Percentiles rank a stretch among this genome's conserved stretches.
These are phyloP conservation scores for Orychophragmus violaceus DNA, from an alignment of 345 rosid species.

Conservation along the genomic window DNA sequence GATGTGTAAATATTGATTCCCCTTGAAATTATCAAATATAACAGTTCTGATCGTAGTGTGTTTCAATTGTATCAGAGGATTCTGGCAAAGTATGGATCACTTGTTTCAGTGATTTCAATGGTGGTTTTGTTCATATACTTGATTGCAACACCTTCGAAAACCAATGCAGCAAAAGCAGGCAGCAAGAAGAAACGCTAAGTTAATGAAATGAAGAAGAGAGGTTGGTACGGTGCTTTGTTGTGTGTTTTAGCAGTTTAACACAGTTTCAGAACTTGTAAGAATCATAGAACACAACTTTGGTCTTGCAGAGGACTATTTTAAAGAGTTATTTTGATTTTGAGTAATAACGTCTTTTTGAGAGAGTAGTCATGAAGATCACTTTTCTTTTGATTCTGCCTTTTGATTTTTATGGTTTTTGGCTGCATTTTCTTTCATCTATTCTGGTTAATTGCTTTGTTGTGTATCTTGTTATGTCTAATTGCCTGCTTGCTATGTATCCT, in stretches of 20 bases:
- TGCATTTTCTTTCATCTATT: neutral
- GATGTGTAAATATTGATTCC: neutral
- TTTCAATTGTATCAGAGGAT: constrained; percentile 56
- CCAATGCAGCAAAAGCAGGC: constrained; percentile 50
- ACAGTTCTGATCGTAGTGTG: neutral
- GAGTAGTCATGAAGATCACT: constrained; percentile 3
- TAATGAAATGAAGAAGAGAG: constrained; percentile 1
- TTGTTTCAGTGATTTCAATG: constrained; percentile 70
- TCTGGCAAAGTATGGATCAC: constrained; percentile 71
- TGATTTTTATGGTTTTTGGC: neutral
- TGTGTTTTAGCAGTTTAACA: constrained; percentile 19
- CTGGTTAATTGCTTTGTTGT: neutral
- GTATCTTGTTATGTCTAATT: neutral
- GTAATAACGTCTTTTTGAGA: constrained; percentile 2
- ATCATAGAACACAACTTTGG: constrained; percentile 15
- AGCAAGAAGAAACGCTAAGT: constrained; percentile 84
- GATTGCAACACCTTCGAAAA: constrained; percentile 60
- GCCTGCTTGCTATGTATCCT: neutral
- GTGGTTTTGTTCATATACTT: constrained; percentile 66
- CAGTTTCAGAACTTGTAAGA: constrained; percentile 26
- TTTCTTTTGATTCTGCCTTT: constrained; percentile 1
- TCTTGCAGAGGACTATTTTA: constrained; percentile 11
- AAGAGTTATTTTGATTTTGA: constrained; percentile 22
- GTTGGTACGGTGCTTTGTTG: constrained; percentile 2
- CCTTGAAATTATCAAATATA: neutral